phyloP scores from a whole-genome alignment of 2,329 filamentous ascomycete species.

The Beauveria medogensis region DNA sequence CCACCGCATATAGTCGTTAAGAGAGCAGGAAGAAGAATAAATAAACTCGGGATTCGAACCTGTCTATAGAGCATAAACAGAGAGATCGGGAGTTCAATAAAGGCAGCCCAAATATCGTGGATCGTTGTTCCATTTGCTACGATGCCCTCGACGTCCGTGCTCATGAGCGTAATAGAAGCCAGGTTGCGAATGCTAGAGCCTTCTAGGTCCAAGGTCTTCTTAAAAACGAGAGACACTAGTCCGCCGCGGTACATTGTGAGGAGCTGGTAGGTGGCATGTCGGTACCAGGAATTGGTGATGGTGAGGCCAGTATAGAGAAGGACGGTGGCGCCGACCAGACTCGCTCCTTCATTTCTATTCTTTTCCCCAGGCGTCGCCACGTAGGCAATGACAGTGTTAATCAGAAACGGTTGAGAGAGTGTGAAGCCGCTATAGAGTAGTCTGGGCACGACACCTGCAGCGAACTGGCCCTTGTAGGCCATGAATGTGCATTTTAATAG shows the following conservation, averaged over 20 bases:
- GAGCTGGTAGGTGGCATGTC: constrained; percentile 27
- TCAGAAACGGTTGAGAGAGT: constrained; percentile 38
- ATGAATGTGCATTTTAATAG: constrained; percentile 20
- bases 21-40: constrained; percentile 20
- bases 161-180: constrained; percentile 37
- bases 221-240: constrained; percentile 39
- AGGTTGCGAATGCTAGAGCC: constrained; percentile 22
- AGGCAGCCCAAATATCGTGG: constrained; percentile 31
- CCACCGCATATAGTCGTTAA: constrained; percentile 17
- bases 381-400: constrained; percentile 27
- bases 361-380: constrained; percentile 19
- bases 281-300: constrained; percentile 24
- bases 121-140: constrained; percentile 19
- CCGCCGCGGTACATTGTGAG: constrained; percentile 29
- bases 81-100: constrained; percentile 29
- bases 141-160: constrained; percentile 33
- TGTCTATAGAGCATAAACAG: constrained; percentile 28
- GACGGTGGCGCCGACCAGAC: constrained; percentile 32
- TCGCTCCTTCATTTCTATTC: constrained; percentile 20
- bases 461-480: constrained; percentile 22
- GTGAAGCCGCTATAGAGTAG: constrained; percentile 31
- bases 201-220: constrained; percentile 32
- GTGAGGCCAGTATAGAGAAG: constrained; percentile 36
- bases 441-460: constrained; percentile 27
- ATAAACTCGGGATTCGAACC: constrained; percentile 23